Evolutionary conservation across 148 eudicot genomes (phyloP).

Genomic region (Oxyria digyna): DNA sequence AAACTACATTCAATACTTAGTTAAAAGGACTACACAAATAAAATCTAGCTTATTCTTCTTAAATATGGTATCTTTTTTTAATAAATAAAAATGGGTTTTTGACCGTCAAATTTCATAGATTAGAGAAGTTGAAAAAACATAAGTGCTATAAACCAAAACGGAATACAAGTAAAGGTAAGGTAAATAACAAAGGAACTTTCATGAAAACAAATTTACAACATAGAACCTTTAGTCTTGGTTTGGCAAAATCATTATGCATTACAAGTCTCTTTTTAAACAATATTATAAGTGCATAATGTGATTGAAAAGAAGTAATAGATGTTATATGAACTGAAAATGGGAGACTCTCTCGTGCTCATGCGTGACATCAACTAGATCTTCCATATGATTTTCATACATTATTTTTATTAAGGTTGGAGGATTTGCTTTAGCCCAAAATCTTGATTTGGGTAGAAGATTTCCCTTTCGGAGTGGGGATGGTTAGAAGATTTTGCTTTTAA

Average conservation of each 20-base stretch:
- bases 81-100: no score
- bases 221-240: no score
- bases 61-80: no score
- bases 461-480: not conserved
- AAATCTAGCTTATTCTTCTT: no score
- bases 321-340: not conserved
- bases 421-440: slow-evolving; percentile 1
- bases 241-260: no score
- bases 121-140: not conserved
- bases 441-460: not conserved
- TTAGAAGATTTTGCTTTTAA: slow-evolving; percentile 2
- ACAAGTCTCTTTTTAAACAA: no score
- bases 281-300: no score
- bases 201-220: not conserved
- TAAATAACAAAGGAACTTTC: not conserved
- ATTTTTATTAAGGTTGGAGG: not conserved
- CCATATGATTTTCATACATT: not conserved
- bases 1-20: no score
- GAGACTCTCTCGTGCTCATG: not conserved
- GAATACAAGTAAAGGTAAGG: not conserved
- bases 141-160: not conserved
- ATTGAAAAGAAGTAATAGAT: not conserved
- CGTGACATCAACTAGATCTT: slow-evolving; percentile 6
- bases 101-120: no score
- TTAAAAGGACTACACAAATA: no score